Conservation (phyloP, 1,139 yeast species). For the Meyerozyma smithsonii region DNA sequence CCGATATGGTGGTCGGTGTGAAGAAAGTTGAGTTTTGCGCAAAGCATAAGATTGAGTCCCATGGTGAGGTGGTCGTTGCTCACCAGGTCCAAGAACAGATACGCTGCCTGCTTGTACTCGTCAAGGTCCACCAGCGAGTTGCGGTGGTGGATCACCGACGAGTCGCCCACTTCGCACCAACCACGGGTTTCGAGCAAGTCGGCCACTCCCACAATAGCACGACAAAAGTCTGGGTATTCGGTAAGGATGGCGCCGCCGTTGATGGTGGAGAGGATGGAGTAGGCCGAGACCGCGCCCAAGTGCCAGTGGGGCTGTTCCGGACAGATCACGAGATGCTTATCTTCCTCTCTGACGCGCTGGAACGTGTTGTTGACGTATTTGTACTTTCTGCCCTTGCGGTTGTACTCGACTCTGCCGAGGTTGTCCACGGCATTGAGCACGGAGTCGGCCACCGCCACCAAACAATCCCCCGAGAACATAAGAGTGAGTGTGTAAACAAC, state of each 20-base stretch:
- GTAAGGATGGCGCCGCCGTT: conserved; percentile 32
- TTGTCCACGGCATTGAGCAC: conserved; percentile 21
- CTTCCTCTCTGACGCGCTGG: conserved; percentile 47
- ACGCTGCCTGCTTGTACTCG: conserved; percentile 23
- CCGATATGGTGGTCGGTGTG: conserved; percentile 58
- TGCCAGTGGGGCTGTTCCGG: conserved; percentile 31
- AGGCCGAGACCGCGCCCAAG: conserved; percentile 40
- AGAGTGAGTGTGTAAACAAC: no score
- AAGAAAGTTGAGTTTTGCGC: conserved; percentile 49
- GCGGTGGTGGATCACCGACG: conserved; percentile 36
- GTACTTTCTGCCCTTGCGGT: conserved; percentile 49
- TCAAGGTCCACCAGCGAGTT: conserved; percentile 29
- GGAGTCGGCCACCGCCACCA: conserved; percentile 17
- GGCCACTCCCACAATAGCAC: conserved; percentile 48
- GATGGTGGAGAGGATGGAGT: conserved; percentile 34
- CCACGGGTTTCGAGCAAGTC: conserved; percentile 42
- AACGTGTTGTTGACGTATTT: conserved; percentile 46
- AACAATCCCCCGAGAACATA: conserved; percentile 14
- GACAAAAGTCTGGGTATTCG: conserved; percentile 39
- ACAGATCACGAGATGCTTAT: conserved; percentile 45
- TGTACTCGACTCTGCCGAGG: conserved; percentile 38
- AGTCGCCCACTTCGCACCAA: conserved; percentile 48
- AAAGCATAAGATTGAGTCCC: conserved; percentile 42
- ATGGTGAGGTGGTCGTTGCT: conserved; percentile 29
- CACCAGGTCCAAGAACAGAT: conserved; percentile 22